Base-by-base conservation (phyloP, 306 rosid species). In the Styphnolobium japonicum region DNA sequence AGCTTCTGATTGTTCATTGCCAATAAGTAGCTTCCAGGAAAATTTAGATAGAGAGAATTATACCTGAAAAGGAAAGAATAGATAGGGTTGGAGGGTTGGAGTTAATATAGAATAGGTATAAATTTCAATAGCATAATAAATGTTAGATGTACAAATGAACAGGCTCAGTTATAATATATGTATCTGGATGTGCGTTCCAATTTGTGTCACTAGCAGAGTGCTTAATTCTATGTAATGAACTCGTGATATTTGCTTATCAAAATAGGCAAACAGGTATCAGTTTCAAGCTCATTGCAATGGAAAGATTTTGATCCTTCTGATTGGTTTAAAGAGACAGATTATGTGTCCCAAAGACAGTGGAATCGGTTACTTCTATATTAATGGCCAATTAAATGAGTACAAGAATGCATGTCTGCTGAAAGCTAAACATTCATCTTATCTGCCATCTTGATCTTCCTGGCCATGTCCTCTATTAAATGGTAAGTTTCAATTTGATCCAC, bases 1-100 rank as follows among this genome's bases (percentile, higher is more conserved):
- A 95, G 83, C 87, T 95, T 95, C 27, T 91, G 84, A 75, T 75
- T 87, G 68, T 82, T 87, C 99, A 95, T 95, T 58, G 85, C 60
- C 75, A 46, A 42, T 45, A 70, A 55, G 11, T 34, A 79, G 81
- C 75, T 82, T 68, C 61, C 61, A 37, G 55, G 4, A 43, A 87
- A 58, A 48, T 51, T 78, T 49, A 40, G 57, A 39, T 39, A 53
- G 65, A 78, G 70, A 53, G 56, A 67, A 18, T 40, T 70, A 49
- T 34, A 81, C 88, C 92, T 92, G 89, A 81, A 72, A 86, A 51
- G 7, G 43, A 76, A 82, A 61, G 52, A 80, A 63, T 43, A 49
- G 37, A 61, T 37, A 49, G 0, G 49, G 48, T 39, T n/a, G n/a
- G n/a, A n/a, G n/a, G n/a, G n/a, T n/a, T 72, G 58, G 25, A 29